These are phyloP conservation scores for Puya raimondii DNA, from an alignment of 176 grass and related monocot genomes.

Conservation along the genomic window DNA sequence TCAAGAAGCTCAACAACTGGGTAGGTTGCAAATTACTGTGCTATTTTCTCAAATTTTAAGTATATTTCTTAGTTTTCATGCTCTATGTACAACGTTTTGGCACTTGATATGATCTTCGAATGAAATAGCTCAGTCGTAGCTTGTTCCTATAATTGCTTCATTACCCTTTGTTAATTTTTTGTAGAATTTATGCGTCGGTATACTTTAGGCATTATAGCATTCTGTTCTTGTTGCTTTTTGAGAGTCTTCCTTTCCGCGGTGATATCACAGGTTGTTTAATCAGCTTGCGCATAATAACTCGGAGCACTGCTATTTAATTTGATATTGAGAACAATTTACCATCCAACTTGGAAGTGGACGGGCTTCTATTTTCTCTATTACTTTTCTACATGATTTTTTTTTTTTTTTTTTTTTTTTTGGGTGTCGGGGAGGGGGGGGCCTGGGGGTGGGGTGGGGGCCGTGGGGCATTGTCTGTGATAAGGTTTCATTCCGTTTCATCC, in stretches of 20 bases:
- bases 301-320: neutral
- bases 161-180: neutral
- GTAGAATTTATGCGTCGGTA: neutral
- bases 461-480: too few species aligned
- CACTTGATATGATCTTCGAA: too few species aligned
- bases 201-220: neutral
- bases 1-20: constrained; percentile 99
- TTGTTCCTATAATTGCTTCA: neutral
- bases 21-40: constrained; percentile 17
- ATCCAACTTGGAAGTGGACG: too few species aligned
- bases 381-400: too few species aligned
- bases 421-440: too few species aligned
- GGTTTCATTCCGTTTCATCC: too few species aligned
- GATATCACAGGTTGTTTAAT: neutral
- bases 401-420: too few species aligned
- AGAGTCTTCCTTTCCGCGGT: neutral
- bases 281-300: neutral
- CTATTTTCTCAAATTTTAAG: neutral
- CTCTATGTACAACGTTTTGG: neutral
- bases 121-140: too few species aligned
- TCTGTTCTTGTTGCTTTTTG: neutral
- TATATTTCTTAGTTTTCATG: neutral
- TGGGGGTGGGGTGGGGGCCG: too few species aligned
- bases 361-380: too few species aligned
- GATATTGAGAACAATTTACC: too few species aligned